phyloP scores from a whole-genome alignment of 768 basidiomycete genomes.

The Hericium rajendrae region DNA sequence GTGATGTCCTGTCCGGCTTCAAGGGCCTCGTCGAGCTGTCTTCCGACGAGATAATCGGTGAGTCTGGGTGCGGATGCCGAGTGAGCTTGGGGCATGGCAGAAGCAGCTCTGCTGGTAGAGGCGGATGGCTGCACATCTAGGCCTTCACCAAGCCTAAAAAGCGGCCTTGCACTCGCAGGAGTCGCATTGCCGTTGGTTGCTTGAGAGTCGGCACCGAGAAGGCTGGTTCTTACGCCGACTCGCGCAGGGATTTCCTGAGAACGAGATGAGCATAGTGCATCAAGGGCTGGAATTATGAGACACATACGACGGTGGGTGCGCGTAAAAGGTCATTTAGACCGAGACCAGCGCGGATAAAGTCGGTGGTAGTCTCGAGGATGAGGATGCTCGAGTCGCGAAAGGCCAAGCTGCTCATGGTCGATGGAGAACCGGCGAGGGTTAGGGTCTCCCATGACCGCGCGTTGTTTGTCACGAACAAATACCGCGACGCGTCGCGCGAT shows the following conservation, averaged over 20 bases:
- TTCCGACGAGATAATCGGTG: slow-evolving; percentile 76
- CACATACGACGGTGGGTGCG: slow-evolving; percentile 61
- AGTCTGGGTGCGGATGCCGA: slow-evolving; percentile 36
- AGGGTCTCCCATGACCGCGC: neutral
- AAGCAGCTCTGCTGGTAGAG: slow-evolving; percentile 40
- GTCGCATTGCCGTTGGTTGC: slow-evolving; percentile 25
- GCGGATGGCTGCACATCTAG: slow-evolving; percentile 25
- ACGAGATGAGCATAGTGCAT: slow-evolving; percentile 2
- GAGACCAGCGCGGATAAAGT: slow-evolving; percentile 61
- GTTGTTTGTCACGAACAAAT: neutral
- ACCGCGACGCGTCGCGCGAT: neutral
- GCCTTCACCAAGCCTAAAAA: slow-evolving; percentile 13
- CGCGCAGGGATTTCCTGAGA: slow-evolving; percentile 69
- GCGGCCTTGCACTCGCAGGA: slow-evolving; percentile 14
- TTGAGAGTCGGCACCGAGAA: slow-evolving; percentile 2
- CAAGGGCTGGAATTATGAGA: neutral
- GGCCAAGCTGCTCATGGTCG: slow-evolving; percentile 34
- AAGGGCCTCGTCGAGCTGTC: slow-evolving; percentile 72
- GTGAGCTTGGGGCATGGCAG: slow-evolving; percentile 32
- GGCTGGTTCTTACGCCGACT: slow-evolving; percentile 52
- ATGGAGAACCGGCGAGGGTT: neutral
- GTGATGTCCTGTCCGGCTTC: slow-evolving; percentile 62
- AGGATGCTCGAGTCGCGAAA: slow-evolving; percentile 78
- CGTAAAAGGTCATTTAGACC: slow-evolving; percentile 76
- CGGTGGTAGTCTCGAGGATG: slow-evolving; percentile 70